Evolutionary conservation across 176 grass and related monocot species (phyloP).

Genomic region (Bonia amplexicaulis): DNA sequence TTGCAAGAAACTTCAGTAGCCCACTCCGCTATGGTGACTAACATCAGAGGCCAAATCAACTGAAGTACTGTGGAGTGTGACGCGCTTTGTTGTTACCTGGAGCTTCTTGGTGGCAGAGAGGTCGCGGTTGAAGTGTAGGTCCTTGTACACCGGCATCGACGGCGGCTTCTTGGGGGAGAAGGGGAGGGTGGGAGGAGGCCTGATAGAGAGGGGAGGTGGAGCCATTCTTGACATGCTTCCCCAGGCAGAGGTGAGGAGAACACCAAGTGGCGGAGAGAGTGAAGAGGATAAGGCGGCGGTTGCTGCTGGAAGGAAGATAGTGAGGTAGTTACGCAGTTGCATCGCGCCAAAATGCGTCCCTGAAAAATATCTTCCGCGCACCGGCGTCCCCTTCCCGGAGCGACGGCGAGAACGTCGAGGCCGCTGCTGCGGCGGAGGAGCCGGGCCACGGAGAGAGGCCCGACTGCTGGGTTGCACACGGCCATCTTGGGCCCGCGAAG

Average conservation of each 20-base stretch:
- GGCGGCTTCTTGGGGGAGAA: constrained; percentile 66
- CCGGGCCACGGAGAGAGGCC: neutral
- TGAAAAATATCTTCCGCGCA: constrained; percentile 18
- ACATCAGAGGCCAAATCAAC: neutral
- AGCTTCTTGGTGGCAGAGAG: constrained; percentile 86
- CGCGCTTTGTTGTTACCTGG: constrained; percentile 37
- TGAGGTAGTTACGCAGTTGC: neutral
- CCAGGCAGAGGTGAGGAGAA: neutral
- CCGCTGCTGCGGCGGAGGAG: neutral
- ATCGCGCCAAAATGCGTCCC: constrained; percentile 27
- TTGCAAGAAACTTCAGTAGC: neutral
- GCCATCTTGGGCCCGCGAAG: neutral
- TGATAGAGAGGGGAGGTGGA: constrained; percentile 45
- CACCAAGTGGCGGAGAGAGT: neutral
- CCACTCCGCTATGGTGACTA: neutral
- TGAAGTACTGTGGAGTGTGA: neutral
- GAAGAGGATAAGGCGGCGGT: constrained; percentile 42
- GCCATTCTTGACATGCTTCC: constrained; percentile 37
- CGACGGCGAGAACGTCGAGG: neutral
- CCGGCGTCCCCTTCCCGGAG: neutral
- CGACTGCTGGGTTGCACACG: neutral
- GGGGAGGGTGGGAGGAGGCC: constrained; percentile 46
- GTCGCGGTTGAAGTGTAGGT: constrained; percentile 89
- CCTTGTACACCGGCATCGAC: constrained; percentile 68
- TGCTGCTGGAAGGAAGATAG: neutral